These are phyloP conservation scores for Arxiozyma heterogenica DNA, from an alignment of 1,139 yeast genomes.

Conservation along the genomic window DNA sequence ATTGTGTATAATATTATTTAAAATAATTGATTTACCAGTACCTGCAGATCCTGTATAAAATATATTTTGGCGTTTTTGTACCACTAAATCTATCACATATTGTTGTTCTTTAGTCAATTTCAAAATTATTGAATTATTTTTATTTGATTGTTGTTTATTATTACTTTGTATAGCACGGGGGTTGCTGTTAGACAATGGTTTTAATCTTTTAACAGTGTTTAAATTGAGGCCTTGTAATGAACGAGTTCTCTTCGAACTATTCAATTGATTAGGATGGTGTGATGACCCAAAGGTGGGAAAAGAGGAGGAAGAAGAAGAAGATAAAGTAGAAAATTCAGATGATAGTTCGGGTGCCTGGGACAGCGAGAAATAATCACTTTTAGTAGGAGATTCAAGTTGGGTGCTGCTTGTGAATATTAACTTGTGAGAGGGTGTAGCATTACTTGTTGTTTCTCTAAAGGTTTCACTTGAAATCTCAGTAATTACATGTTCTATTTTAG, in stretches of 20 bases:
- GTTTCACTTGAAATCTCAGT: slow-evolving; percentile 6
- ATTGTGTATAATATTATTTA: slow-evolving; percentile 47
- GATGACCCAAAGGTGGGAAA: neutral
- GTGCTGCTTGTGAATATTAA: slow-evolving; percentile 14
- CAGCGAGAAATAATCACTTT: neutral
- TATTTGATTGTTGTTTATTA: neutral
- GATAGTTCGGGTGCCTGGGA: neutral
- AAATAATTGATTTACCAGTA: slow-evolving; percentile 73
- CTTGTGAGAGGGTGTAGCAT: slow-evolving; percentile 10
- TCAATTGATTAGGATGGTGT: slow-evolving; percentile 3
- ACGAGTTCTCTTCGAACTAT: slow-evolving; percentile 11
- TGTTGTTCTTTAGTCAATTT: slow-evolving; percentile 43
- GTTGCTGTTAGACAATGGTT: slow-evolving; percentile 9
- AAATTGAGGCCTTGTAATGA: slow-evolving; percentile 18
- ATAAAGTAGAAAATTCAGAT: neutral
- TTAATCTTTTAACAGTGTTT: slow-evolving; percentile 16
- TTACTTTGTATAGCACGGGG: neutral
- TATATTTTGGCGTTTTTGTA: slow-evolving; percentile 42
- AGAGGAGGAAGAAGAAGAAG: slow-evolving; percentile 3
- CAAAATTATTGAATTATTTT: slow-evolving; percentile 4
- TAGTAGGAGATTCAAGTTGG: slow-evolving; percentile 3
- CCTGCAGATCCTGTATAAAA: slow-evolving; percentile 81
- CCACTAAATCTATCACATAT: slow-evolving; percentile 43
- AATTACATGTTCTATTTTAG: slow-evolving; percentile 4
- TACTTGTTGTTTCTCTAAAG: slow-evolving; percentile 10